Evolutionary conservation across 2,329 filamentous ascomycete genomes (phyloP), one percentile per base, ranked within the genome.

Genomic region (Cytospora mali): DNA sequence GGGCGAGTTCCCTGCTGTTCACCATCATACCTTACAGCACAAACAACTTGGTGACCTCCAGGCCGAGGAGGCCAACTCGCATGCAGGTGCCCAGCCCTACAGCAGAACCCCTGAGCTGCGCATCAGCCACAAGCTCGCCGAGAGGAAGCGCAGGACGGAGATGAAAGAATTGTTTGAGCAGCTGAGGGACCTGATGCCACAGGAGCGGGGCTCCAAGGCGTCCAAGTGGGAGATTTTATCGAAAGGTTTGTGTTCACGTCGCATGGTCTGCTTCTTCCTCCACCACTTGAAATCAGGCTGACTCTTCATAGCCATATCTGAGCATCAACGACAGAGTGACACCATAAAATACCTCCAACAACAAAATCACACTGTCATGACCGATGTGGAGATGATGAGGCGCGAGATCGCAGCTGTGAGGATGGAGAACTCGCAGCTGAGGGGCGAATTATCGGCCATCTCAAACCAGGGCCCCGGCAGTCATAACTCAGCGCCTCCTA

Each of bases 161-260:
- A 95, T 95, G 91, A 95, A 95, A 77, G 88, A 91, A 70, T 77
- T 95, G 0, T 95, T 95, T 71, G 91, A 95, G 68, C 88, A 92
- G 69, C 78, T 95, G 10, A 86, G 92, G 68, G 88, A 90, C 68
- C 80, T 92, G 42, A 88, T 94, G 77, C 91, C 91, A 1, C 89
- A 92, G 68, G 91, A 92, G 69, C 86, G 91, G 18, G 91, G 91
- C 1, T 89, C 89, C 27, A 96, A 95, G 73, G 91, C 91, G 0
- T 93, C 90, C 68, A 96, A 96, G 70, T 96, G 91, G 91, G 91
- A 96, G 70, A 93, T 94, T 55, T 73, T 96, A 18, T 93, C 90
- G 3, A 94, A 94, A 80, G 90, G 91, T 93, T 78, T 66, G 82
- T 73, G 7, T 23, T 23, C n/a, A 23, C 42, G 13, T 0, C 16